phyloP scores from a whole-genome alignment of 2,329 filamentous ascomycete species.

The Diaporthe humulicola region DNA sequence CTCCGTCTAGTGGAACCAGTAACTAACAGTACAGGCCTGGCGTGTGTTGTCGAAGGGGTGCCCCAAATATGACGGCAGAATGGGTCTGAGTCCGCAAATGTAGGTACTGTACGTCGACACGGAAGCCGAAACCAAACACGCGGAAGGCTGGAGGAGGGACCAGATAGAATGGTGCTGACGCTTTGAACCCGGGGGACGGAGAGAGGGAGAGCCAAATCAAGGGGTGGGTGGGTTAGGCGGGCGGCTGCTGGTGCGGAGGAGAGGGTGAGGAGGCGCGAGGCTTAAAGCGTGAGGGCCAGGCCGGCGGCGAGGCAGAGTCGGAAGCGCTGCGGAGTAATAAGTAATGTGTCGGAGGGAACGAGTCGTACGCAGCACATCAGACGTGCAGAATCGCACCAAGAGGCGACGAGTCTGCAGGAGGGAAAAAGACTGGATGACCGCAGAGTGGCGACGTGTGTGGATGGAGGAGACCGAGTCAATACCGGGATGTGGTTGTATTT shows the following conservation, averaged over 20 bases:
- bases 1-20: slow-evolving; percentile 28
- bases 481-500: slow-evolving; percentile 12
- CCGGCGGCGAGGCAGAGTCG: slow-evolving; percentile 30
- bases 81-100: slow-evolving; percentile 2
- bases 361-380: slow-evolving; percentile 36
- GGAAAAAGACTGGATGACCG: slow-evolving; percentile 30
- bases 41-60: slow-evolving; percentile 4
- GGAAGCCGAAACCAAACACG: slow-evolving; percentile 2
- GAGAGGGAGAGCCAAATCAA: background rate
- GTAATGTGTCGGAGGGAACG: slow-evolving; percentile 31
- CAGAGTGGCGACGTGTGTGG: slow-evolving; percentile 23
- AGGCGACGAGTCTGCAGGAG: slow-evolving; percentile 27
- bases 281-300: slow-evolving; percentile 31
- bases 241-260: slow-evolving; percentile 33
- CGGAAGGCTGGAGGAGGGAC: slow-evolving; percentile 3
- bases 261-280: slow-evolving; percentile 35
- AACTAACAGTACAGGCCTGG: slow-evolving; percentile 5
- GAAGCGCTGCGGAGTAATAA: slow-evolving; percentile 34
- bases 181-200: slow-evolving; percentile 20
- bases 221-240: slow-evolving; percentile 4
- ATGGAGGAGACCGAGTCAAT: slow-evolving; percentile 31
- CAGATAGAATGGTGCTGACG: slow-evolving; percentile 17
- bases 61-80: background rate
- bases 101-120: background rate
- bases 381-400: slow-evolving; percentile 26